Percentiles rank a stretch among this genome's conserved stretches.
phyloP scores from a whole-genome alignment of 495 filamentous ascomycete genomes.

The Penicillium fimorum region DNA sequence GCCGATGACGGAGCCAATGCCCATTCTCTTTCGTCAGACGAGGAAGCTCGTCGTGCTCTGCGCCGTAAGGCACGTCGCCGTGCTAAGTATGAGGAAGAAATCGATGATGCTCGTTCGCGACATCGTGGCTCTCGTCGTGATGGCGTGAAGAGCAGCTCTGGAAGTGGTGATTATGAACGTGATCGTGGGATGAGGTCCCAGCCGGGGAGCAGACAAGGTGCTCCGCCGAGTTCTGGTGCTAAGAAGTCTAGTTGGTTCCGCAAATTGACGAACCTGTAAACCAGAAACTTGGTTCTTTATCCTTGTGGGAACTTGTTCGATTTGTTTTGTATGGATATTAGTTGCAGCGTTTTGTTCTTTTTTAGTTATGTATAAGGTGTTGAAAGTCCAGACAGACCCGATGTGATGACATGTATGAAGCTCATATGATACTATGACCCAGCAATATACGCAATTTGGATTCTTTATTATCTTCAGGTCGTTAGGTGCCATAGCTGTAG shows the following conservation, averaged over 20 bases:
- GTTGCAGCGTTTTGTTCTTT: not conserved
- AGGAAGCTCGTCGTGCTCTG: constrained; percentile 39
- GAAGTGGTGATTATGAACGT: constrained; percentile 45
- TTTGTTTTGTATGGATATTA: not conserved
- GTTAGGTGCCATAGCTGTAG: no score
- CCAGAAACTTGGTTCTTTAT: not conserved
- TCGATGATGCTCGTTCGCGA: constrained; percentile 37
- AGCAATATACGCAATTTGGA: not conserved
- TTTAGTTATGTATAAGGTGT: not conserved
- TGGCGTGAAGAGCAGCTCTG: constrained; percentile 40
- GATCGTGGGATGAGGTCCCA: constrained; percentile 39
- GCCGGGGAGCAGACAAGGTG: constrained; percentile 31
- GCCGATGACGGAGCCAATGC: constrained; percentile 20
- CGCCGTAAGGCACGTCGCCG: constrained; percentile 39
- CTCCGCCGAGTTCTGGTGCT: constrained; percentile 28
- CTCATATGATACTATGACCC: not conserved
- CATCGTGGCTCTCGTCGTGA: constrained; percentile 35
- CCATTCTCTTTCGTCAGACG: constrained; percentile 43
- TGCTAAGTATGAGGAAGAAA: constrained; percentile 43
- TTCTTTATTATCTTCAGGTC: not conserved
- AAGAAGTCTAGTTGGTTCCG: constrained; percentile 51
- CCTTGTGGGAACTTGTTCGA: not conserved
- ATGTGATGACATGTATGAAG: constrained; percentile 2
- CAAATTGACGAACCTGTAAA: constrained; percentile 42
- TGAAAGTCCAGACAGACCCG: not conserved